phyloP scores from a whole-genome alignment of 2,329 filamentous ascomycete species.

The Zelopaecilomyces penicillatus region DNA sequence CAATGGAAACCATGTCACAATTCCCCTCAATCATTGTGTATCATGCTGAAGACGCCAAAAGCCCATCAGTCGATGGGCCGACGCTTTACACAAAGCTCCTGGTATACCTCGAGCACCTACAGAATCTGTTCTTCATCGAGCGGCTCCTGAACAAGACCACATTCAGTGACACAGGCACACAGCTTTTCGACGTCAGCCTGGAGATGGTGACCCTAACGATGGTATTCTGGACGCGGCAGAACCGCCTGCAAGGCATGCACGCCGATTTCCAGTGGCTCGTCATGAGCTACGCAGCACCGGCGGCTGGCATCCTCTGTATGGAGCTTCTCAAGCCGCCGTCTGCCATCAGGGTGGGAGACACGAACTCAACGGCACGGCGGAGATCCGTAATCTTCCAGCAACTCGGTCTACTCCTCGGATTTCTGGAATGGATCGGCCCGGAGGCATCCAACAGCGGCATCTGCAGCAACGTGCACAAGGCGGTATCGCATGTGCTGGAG shows the following conservation, averaged over 20 bases:
- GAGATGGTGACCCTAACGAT: slow-evolving; percentile 38
- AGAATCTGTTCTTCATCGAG: slow-evolving; percentile 51
- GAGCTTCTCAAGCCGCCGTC: slow-evolving; percentile 30
- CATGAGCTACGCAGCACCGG: slow-evolving; percentile 39
- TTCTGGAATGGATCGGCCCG: slow-evolving; percentile 38
- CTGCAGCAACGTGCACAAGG: slow-evolving; percentile 29
- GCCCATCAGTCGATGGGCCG: slow-evolving; percentile 32
- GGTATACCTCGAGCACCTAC: slow-evolving; percentile 39
- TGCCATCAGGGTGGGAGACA: neutral
- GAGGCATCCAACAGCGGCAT: slow-evolving; percentile 37
- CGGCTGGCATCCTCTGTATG: slow-evolving; percentile 38
- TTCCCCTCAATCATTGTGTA: slow-evolving; percentile 8
- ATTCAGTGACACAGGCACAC: slow-evolving; percentile 25
- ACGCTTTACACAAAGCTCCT: slow-evolving; percentile 36
- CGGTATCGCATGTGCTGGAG: slow-evolving; percentile 37
- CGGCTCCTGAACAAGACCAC: slow-evolving; percentile 40
- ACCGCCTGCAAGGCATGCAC: slow-evolving; percentile 29
- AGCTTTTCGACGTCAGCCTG: slow-evolving; percentile 32
- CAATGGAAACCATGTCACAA: slow-evolving; percentile 3
- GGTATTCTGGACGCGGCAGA: slow-evolving; percentile 38
- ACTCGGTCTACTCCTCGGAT: slow-evolving; percentile 39
- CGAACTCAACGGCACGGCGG: slow-evolving; percentile 20
- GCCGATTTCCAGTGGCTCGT: slow-evolving; percentile 39
- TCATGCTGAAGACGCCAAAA: slow-evolving; percentile 31
- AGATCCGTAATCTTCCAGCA: slow-evolving; percentile 41